phyloP scores from a whole-genome alignment of 208 protist species.

The Histomonas meleagridis region DNA sequence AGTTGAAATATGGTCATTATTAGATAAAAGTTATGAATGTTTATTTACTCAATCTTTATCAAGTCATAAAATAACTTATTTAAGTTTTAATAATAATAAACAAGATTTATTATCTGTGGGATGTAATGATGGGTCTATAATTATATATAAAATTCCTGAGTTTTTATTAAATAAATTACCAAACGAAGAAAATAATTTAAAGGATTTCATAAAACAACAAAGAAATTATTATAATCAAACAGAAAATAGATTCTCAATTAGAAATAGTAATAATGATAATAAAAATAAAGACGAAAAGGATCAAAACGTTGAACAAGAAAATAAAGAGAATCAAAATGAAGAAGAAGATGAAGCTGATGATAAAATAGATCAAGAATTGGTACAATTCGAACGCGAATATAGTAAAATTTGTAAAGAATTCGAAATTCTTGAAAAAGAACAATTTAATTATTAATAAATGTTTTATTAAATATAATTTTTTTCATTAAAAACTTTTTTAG shows the following conservation, averaged over 20 bases:
- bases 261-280: not conserved
- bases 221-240: not conserved
- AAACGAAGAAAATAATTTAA: not conserved
- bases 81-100: not conserved
- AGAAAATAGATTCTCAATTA: not conserved
- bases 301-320: not conserved
- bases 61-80: not conserved
- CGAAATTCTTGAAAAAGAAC: not conserved
- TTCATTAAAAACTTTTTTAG: no score
- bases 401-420: conserved; percentile 21
- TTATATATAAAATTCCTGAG: not conserved
- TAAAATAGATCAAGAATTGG: not conserved
- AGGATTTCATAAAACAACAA: not conserved
- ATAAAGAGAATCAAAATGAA: not conserved
- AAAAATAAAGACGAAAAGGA: not conserved
- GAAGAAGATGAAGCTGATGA: conserved; percentile 9
- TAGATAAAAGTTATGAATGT: conserved; percentile 27
- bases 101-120: not conserved
- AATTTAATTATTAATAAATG: no score
- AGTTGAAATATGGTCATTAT: conserved; percentile 1
- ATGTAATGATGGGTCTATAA: not conserved
- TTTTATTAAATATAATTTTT: no score
- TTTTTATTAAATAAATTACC: not conserved
- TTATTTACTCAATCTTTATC: not conserved
- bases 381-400: conserved; percentile 25